phyloP scores from a whole-genome alignment of 805 yeast genomes.

The Candida peoriensis region DNA sequence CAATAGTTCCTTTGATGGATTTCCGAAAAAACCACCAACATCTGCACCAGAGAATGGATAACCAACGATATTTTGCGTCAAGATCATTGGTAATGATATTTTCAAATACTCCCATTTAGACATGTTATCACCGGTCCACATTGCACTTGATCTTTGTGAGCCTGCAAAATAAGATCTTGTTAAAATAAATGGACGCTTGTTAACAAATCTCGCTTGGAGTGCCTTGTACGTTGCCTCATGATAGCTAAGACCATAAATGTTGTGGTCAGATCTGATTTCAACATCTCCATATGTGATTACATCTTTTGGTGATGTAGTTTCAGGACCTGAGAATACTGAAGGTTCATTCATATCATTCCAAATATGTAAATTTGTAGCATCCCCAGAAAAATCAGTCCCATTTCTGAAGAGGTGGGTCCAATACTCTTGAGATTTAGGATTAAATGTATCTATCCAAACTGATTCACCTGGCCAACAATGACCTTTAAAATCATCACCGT shows the following conservation, averaged over 20 bases:
- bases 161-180: conserved; percentile 89
- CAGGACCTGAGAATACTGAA: conserved; percentile 92
- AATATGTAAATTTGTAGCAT: conserved; percentile 62
- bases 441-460: conserved; percentile 84
- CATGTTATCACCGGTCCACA: conserved; percentile 98
- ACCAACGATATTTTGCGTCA: conserved; percentile 76
- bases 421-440: conserved; percentile 50
- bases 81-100: conserved; percentile 80
- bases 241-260: conserved; percentile 71
- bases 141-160: conserved; percentile 84
- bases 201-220: conserved; percentile 42
- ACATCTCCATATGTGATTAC: conserved; percentile 68
- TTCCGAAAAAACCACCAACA: conserved; percentile 94
- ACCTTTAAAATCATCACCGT: conserved; percentile 58
- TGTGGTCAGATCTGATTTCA: conserved; percentile 93
- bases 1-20: conserved; percentile 76
- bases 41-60: conserved; percentile 95
- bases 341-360: conserved; percentile 99
- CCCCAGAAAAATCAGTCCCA: conserved; percentile 41
- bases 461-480: conserved; percentile 99
- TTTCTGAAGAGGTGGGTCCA: conserved; percentile 56
- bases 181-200: conserved; percentile 76
- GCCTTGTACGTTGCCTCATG: conserved; percentile 79
- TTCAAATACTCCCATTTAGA: conserved; percentile 86
- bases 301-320: conserved; percentile 84